Conservation (phyloP, 768 basidiomycete genomes). For the Imleria badia region DNA sequence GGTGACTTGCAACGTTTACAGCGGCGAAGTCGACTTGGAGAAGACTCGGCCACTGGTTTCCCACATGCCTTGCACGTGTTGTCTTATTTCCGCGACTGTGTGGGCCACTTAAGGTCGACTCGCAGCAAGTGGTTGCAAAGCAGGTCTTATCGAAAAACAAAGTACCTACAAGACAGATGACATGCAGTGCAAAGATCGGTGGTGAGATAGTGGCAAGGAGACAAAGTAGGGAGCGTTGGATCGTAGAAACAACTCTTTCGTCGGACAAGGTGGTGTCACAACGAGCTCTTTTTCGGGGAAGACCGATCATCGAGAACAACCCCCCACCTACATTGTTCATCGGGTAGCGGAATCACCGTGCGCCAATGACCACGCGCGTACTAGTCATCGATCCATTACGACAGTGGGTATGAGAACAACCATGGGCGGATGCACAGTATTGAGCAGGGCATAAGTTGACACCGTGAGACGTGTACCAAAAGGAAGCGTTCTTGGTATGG, state of each 20-base stretch:
- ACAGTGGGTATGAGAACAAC: conserved; percentile 13
- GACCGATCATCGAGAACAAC: no score
- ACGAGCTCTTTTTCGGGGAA: conserved; percentile 3
- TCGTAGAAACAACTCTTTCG: conserved; percentile 3
- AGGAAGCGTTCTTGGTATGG: no score
- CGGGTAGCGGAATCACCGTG: no score
- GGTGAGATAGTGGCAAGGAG: not conserved
- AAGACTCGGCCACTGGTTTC: conserved; percentile 4
- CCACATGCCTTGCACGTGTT: conserved; percentile 17
- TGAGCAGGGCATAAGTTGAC: no score
- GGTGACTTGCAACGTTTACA: not conserved
- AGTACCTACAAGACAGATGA: not conserved
- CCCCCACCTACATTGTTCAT: conserved; percentile 45
- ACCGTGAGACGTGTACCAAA: no score
- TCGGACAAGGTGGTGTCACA: not conserved
- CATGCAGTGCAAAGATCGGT: not conserved
- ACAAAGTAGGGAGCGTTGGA: not conserved
- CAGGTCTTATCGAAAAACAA: not conserved
- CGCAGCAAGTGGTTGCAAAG: not conserved
- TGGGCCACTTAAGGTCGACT: conserved; percentile 5
- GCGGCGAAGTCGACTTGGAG: not conserved
- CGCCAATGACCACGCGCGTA: no score
- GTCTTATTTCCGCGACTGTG: conserved; percentile 13
- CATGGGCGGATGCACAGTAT: no score
- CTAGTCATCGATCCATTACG: conserved; percentile 39